Conservation (phyloP, 306 rosid species). For the Malus fusca region DNA sequence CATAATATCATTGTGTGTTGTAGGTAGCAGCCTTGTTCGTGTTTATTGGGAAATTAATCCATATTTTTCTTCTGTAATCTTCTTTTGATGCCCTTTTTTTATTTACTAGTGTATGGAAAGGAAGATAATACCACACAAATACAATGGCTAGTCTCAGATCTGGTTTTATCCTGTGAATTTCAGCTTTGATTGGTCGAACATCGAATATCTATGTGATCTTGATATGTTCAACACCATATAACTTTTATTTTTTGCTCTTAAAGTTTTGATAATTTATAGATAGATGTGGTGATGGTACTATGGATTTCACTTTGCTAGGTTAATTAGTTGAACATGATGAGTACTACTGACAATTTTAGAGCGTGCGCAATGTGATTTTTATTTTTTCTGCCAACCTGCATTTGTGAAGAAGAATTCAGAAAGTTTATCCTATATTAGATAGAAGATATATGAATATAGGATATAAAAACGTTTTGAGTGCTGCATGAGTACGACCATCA, state of each 20-base stretch:
- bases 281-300: not conserved
- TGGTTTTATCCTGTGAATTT: not conserved
- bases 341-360: not conserved
- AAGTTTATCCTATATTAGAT: not conserved
- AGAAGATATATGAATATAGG: not conserved
- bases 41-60: not conserved
- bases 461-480: not conserved
- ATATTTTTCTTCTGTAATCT: not conserved
- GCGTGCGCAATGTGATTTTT: no score
- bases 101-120: not conserved
- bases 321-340: not conserved
- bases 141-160: not conserved
- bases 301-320: not conserved
- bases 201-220: not conserved
- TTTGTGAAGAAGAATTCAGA: not conserved
- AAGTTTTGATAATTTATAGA: not conserved
- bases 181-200: not conserved
- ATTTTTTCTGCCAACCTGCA: not conserved
- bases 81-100: not conserved
- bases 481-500: not conserved
- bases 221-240: not conserved
- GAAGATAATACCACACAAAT: not conserved
- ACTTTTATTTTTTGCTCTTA: not conserved
- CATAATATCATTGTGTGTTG: not conserved
- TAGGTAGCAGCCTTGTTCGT: not conserved